These are phyloP conservation scores for Pyrenopolyporus hunteri DNA, from an alignment of 495 filamentous ascomycete genomes.

Conservation along the genomic window DNA sequence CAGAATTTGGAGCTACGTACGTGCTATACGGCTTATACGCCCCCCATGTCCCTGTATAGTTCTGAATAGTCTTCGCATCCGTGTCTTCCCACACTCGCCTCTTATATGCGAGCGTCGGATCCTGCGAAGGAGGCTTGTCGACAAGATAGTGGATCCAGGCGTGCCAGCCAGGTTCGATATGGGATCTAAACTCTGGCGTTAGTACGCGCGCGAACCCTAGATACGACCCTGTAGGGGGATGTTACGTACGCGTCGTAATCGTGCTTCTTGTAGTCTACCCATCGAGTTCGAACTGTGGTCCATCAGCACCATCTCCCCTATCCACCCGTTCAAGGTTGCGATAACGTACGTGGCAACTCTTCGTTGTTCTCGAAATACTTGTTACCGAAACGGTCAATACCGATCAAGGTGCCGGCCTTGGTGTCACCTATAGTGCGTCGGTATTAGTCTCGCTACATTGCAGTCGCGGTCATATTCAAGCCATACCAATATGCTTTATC, in stretches of 20 bases:
- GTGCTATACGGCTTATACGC: constrained; percentile 95
- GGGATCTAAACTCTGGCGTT: constrained; percentile 55
- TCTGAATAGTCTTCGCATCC: constrained; percentile 70
- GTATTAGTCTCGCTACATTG: constrained; percentile 10
- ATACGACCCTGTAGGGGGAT: no score
- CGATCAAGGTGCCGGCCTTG: constrained; percentile 89
- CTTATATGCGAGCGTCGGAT: constrained; percentile 70
- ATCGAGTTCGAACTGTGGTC: constrained; percentile 84
- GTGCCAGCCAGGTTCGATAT: constrained; percentile 98
- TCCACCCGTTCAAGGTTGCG: neutral
- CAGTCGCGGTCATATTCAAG: neutral
- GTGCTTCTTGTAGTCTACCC: constrained; percentile 92
- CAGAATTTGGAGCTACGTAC: constrained; percentile 58
- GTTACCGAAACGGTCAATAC: constrained; percentile 89
- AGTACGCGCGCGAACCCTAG: no score
- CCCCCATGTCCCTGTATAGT: constrained; percentile 71
- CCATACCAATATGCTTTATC: constrained; percentile 76
- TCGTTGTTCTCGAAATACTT: constrained; percentile 97
- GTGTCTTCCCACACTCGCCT: constrained; percentile 74
- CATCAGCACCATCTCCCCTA: constrained; percentile 32
- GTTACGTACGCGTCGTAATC: constrained; percentile 84
- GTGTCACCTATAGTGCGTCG: constrained; percentile 78
- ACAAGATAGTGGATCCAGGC: constrained; percentile 95
- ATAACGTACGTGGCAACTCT: constrained; percentile 82
- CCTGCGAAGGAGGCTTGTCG: constrained; percentile 81